Evolutionary conservation across 306 rosid species (phyloP), one percentile per base, ranked within the genome.

Genomic region (Pyrus pyrifolia): DNA sequence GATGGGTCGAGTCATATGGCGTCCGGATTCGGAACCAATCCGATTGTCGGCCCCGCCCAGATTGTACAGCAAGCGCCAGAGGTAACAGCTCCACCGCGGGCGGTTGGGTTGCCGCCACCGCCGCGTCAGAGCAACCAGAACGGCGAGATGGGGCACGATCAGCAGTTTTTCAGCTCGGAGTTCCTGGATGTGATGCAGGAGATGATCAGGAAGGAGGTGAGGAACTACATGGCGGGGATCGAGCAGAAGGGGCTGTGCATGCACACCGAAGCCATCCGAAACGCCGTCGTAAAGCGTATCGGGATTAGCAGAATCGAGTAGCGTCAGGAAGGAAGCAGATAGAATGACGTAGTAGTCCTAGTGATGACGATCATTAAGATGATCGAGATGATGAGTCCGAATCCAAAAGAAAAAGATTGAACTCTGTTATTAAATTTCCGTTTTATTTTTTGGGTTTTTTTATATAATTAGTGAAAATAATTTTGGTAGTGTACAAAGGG

Each of bases 181-280:
- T 90, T 89, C 35, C 51, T 91, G 86, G 72, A 76, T 4, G 87
- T 83, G 82, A 89, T 93, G 91, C 96, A 89, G 75, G 96, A 93
- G 75, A 90, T 93, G 98, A 78, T 93, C 17, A 82, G 91, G 46
- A 88, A 82, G 73, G 98, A 93, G 78, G 96, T 93, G 83, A 85
- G 86, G 61, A 85, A 57, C 74, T 93, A 89, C 76, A 91, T 93
- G 98, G 82, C 89, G 53, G 98, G 90, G 74, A n/a, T 87, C 11
- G 91, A 91, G 79, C 88, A 64, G 44, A 86, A 81, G 7, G 98
- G 96, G 17, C 18, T 81, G 42, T 79, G 86, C 76, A 53, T 86
- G 83, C 96, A 83, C 27, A 85, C 85, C 1, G 90, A 87, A 22
- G 89, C 90, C 1, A 81, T 90, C 70, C 71, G 85, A 55, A 93